These are phyloP conservation scores for Neophaeococcomyces aloes DNA, from an alignment of 2,329 filamentous ascomycete genomes.

Conservation along the genomic window DNA sequence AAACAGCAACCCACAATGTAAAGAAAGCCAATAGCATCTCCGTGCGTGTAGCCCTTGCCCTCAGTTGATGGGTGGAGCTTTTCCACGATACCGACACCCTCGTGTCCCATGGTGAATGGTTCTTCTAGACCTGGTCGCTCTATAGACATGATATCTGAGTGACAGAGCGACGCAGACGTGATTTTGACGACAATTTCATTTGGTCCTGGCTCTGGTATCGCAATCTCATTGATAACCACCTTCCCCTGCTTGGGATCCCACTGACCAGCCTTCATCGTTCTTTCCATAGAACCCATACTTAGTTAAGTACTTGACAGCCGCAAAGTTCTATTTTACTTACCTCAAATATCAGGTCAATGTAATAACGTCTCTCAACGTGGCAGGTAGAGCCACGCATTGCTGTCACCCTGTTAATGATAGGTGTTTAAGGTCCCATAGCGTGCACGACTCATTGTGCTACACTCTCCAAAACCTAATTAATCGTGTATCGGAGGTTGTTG, in stretches of 20 bases:
- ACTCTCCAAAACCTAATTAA: no score
- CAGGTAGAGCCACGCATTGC: no score
- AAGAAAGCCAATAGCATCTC: conserved; percentile 38
- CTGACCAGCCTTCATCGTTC: conserved; percentile 10
- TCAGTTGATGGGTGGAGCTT: conserved; percentile 28
- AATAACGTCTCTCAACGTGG: no score
- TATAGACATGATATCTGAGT: conserved; percentile 28
- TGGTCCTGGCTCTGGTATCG: conserved; percentile 33
- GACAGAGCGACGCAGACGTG: conserved; percentile 31
- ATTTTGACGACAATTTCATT: conserved; percentile 34
- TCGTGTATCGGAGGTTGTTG: no score
- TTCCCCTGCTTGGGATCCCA: conserved; percentile 9
- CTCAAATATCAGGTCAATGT: no score
- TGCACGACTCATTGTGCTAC: no score
- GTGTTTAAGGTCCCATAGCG: no score
- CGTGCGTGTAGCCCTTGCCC: conserved; percentile 32
- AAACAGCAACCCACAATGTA: conserved; percentile 39
- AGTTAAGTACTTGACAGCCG: no score
- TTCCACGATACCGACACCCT: conserved; percentile 37
- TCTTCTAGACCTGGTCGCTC: neutral
- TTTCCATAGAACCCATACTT: no score
- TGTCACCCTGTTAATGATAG: no score
- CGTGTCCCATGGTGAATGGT: conserved; percentile 34
- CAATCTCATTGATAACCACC: conserved; percentile 34
- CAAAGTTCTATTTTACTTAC: no score